phyloP scores from a whole-genome alignment of 495 filamentous ascomycete species.

The Penicillium waksmanii region DNA sequence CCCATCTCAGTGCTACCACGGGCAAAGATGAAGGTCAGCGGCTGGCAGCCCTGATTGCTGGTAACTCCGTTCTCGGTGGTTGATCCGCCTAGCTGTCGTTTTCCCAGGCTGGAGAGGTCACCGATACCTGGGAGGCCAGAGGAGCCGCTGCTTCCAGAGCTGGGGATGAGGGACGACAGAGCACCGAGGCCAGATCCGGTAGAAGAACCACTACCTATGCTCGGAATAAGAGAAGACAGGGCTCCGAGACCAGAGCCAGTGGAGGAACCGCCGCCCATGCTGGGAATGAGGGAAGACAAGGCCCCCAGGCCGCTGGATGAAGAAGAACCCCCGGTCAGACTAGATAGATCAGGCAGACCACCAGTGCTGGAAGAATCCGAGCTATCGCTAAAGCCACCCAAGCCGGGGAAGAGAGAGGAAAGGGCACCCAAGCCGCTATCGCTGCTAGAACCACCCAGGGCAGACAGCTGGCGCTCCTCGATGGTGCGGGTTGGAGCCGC shows the following conservation, averaged over 20 bases:
- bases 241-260: background rate
- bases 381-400: background rate
- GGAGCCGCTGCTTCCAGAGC: conserved; percentile 5
- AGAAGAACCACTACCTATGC: conserved; percentile 1
- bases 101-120: conserved; percentile 10
- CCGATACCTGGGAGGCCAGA: conserved; percentile 1
- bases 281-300: background rate
- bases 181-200: conserved; percentile 12
- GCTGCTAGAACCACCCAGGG: conserved; percentile 12
- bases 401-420: conserved; percentile 12
- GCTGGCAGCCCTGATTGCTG: conserved; percentile 42
- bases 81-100: background rate
- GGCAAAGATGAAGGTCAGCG: conserved; percentile 61
- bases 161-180: conserved; percentile 10
- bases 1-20: conserved; percentile 60
- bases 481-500: conserved; percentile 35
- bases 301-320: background rate
- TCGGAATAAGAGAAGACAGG: background rate
- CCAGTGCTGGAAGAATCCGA: background rate
- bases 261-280: background rate
- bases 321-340: background rate
- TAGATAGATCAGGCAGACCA: background rate
- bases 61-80: conserved; percentile 43
- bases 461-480: conserved; percentile 21
- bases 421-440: conserved; percentile 23